Evolutionary conservation across 331 rosid genomes (phyloP).

Genomic region (Pyracantha coccinea): DNA sequence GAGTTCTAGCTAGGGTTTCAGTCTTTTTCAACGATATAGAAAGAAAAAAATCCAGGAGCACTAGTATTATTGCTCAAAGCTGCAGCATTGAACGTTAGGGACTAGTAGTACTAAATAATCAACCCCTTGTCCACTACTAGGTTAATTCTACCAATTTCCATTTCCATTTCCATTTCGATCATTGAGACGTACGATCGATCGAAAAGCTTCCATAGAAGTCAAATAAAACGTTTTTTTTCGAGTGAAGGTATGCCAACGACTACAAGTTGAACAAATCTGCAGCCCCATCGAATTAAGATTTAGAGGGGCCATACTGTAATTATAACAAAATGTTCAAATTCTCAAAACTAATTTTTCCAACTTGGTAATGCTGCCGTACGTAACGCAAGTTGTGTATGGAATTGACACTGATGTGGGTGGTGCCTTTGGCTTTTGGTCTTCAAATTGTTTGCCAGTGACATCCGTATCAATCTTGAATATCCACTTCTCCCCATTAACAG

Average conservation of each 20-base stretch:
- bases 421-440: background rate
- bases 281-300: background rate
- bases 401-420: constrained; percentile 8
- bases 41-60: background rate
- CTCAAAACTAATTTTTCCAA: too few species aligned
- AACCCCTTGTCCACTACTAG: background rate
- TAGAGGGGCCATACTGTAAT: background rate
- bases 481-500: background rate
- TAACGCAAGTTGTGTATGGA: constrained; percentile 26
- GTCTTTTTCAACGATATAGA: too few species aligned
- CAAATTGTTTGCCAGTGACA: background rate
- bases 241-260: background rate
- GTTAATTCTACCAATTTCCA: background rate
- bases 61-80: too few species aligned
- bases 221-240: background rate
- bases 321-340: too few species aligned
- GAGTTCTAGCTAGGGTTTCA: too few species aligned
- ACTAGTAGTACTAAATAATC: too few species aligned
- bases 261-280: background rate
- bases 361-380: background rate
- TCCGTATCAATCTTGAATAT: constrained; percentile 7
- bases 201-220: background rate
- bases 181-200: too few species aligned
- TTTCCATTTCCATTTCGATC: background rate
- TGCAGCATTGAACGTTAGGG: too few species aligned